Conservation (phyloP, 208 protist genomes). For the Trypanosoma congolense region DNA sequence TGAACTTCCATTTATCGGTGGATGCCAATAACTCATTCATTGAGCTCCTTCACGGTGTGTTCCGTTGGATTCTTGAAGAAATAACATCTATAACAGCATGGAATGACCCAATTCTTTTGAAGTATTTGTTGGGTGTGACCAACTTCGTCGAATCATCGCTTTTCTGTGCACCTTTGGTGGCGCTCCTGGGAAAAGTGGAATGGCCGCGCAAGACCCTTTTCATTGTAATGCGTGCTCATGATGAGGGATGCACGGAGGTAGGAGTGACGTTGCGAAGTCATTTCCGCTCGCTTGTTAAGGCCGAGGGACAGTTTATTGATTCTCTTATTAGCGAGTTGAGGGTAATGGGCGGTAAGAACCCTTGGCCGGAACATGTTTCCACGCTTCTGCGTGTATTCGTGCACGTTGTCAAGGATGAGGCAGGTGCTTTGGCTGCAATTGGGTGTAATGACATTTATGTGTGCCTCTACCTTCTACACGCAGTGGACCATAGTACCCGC, state of each 20-base stretch:
- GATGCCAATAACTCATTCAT: neutral
- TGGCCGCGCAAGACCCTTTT: conserved; percentile 26
- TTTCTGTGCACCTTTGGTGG: conserved; percentile 2
- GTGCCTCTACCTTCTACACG: conserved; percentile 43
- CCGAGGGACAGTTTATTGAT: conserved; percentile 36
- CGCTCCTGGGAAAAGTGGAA: conserved; percentile 22
- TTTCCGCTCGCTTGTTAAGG: conserved; percentile 37
- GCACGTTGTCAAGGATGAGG: conserved; percentile 30
- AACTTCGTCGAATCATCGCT: conserved; percentile 4
- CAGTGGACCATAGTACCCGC: conserved; percentile 21
- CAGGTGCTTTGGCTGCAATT: conserved; percentile 33
- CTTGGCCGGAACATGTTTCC: conserved; percentile 33
- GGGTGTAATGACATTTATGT: conserved; percentile 52
- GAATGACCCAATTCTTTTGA: neutral
- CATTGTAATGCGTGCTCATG: conserved; percentile 27
- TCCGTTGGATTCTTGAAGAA: neutral
- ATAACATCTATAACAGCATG: neutral
- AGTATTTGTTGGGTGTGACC: neutral
- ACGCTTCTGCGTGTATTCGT: conserved; percentile 47
- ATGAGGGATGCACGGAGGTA: conserved; percentile 10
- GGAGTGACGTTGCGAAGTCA: conserved; percentile 42
- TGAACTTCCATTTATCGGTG: neutral
- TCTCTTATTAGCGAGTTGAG: conserved; percentile 33
- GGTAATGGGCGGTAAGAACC: conserved; percentile 16
- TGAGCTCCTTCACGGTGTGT: neutral